A percentile compares a stretch with the other conserved stretches of the same genome.
phyloP scores from a whole-genome alignment of 495 filamentous ascomycete genomes.

The Terfezia boudieri region DNA sequence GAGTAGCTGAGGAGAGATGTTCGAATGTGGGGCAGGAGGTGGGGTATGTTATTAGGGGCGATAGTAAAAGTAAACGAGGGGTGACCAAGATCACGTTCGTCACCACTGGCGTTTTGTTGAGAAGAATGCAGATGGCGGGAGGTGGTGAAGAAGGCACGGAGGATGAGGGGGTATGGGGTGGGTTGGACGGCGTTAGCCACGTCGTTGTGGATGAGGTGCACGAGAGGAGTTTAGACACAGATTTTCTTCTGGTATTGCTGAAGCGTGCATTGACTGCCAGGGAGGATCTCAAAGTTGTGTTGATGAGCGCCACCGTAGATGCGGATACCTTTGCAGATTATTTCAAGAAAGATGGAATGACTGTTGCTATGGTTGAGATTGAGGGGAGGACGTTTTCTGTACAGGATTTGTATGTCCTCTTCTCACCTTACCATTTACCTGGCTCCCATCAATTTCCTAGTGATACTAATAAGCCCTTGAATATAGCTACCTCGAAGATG shows the following conservation, averaged over 20 bases:
- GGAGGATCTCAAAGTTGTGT: constrained; percentile 67
- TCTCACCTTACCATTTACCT: too few species aligned
- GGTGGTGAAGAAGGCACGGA: constrained; percentile 38
- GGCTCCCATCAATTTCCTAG: too few species aligned
- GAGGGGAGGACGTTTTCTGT: constrained; percentile 78
- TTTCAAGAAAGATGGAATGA: constrained; percentile 38
- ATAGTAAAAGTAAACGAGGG: constrained; percentile 44
- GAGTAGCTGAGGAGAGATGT: constrained; percentile 82
- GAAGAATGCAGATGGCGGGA: constrained; percentile 46
- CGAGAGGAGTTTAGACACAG: constrained; percentile 84
- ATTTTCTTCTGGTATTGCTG: constrained; percentile 78
- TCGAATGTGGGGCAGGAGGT: constrained; percentile 64
- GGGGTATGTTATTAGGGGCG: constrained; percentile 85
- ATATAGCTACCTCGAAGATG: constrained; percentile 52
- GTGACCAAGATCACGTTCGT: constrained; percentile 84
- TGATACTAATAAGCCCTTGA: too few species aligned
- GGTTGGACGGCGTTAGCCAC: constrained; percentile 75
- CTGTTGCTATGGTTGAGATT: constrained; percentile 63
- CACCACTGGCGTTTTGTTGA: constrained; percentile 84
- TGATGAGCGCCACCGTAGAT: constrained; percentile 98
- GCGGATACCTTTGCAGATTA: constrained; percentile 68
- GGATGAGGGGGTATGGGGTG: constrained; percentile 40
- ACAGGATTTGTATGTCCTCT: constrained; percentile 34
- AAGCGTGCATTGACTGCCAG: constrained; percentile 55
- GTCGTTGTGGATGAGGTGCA: constrained; percentile 95